Evolutionary conservation across 176 grass and related monocot genomes (phyloP).

Genomic region (Musa itinerans): DNA sequence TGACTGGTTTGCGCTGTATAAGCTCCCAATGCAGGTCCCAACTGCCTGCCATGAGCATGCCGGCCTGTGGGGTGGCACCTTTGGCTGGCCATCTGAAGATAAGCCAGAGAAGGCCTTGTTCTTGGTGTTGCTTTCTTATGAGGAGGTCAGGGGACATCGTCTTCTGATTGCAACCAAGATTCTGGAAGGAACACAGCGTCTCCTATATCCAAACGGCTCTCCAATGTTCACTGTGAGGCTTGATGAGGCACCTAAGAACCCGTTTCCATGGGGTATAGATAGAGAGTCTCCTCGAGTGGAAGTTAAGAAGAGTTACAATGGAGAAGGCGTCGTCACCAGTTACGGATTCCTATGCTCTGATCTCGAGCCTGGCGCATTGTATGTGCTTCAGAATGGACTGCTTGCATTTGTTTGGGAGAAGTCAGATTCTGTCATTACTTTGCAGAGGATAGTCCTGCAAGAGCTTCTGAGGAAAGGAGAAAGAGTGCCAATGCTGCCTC

Average conservation of each 20-base stretch:
- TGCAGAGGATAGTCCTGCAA: constrained; percentile 56
- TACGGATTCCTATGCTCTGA: constrained; percentile 66
- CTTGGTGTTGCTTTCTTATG: constrained; percentile 63
- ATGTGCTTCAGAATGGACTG: constrained; percentile 48
- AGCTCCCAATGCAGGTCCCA: constrained; percentile 37
- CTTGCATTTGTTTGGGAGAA: constrained; percentile 85
- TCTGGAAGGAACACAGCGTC: constrained; percentile 70
- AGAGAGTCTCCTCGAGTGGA: constrained; percentile 25
- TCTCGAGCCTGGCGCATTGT: constrained; percentile 64
- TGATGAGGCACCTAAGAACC: constrained; percentile 20
- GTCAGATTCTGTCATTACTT: constrained; percentile 45
- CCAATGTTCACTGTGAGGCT: constrained; percentile 50
- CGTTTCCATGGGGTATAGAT: constrained; percentile 57
- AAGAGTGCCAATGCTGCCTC: constrained; percentile 49
- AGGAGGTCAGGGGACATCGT: constrained; percentile 39
- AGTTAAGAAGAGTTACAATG: constrained; percentile 35
- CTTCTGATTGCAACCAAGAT: constrained; percentile 67
- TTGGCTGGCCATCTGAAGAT: constrained; percentile 63
- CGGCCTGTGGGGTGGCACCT: constrained; percentile 80
- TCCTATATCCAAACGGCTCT: constrained; percentile 66
- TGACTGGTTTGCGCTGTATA: constrained; percentile 68
- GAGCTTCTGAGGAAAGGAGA: constrained; percentile 60
- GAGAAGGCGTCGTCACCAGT: constrained; percentile 55
- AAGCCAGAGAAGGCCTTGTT: constrained; percentile 65
- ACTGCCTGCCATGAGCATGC: constrained; percentile 39